phyloP scores from a whole-genome alignment of 441 rosid genomes.

The Erodium moschatum region DNA sequence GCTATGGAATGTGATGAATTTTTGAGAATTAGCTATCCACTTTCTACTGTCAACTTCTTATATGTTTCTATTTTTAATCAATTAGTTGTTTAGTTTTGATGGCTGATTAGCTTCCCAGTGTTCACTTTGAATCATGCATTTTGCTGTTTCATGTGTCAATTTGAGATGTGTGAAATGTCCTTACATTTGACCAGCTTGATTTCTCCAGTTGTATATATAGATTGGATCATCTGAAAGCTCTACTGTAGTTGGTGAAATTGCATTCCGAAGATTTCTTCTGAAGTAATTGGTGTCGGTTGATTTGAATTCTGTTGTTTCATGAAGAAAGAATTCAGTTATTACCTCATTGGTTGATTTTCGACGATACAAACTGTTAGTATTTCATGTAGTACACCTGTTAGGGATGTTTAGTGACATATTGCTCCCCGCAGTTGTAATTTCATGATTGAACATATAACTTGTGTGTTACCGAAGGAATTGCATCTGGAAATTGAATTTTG shows the following conservation, averaged over 20 bases:
- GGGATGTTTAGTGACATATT: background rate
- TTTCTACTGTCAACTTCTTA: too few relatives aligned
- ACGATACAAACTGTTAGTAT: background rate
- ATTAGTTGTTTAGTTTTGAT: background rate
- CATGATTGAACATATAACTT: background rate
- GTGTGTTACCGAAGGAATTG: background rate
- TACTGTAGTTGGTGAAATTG: too few relatives aligned
- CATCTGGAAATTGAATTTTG: background rate
- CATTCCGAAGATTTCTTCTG: too few relatives aligned
- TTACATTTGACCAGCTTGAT: background rate
- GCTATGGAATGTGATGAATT: too few relatives aligned
- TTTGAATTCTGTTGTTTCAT: too few relatives aligned
- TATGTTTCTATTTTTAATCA: background rate
- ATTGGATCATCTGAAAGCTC: too few relatives aligned
- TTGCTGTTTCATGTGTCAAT: conserved; percentile 2
- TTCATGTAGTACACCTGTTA: background rate
- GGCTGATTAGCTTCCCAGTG: conserved; percentile 1
- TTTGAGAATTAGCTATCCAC: too few relatives aligned
- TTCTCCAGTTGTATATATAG: background rate
- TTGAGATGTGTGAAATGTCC: background rate
- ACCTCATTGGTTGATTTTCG: background rate
- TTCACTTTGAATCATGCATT: background rate
- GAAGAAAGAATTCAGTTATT: too few relatives aligned
- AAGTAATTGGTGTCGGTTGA: too few relatives aligned
- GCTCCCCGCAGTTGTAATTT: background rate